Base-by-base conservation (phyloP, 768 basidiomycete species). In the Hemileccinum impolitum region DNA sequence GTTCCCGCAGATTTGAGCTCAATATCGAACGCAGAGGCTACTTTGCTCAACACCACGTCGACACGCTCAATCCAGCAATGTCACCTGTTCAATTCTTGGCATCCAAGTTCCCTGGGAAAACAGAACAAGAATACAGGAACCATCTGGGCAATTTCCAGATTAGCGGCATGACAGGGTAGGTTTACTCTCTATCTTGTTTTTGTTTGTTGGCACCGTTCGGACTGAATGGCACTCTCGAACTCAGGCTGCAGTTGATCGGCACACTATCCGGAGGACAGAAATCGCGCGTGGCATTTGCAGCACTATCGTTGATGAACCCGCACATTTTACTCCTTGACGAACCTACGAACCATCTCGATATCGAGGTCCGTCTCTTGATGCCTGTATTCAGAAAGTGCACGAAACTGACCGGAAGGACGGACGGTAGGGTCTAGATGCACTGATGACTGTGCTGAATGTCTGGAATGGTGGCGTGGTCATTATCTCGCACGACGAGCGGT, bases 121-220 rank as follows among this genome's bases (percentile, higher is more conserved):
- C 80, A 6, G 96, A 98, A 69, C 95, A 97, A 67, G 96, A 97
- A 66, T 98, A 98, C 66, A 80, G 96, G 53, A 68, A 71, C n/a
- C 96, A 98, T 71, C 76, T 99, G 12, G 96, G 95, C 6, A 93
- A 94, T 50, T 96, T 98, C 74, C 94, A 96, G 59, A 95, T 97
- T 60, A 96, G 90, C 52, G 93, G 94, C 37, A 85, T 95, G 82
- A 95, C 94, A 2, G 89, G 90, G 89, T 87, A 43, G 32, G 73
- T 4, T n/a, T 61, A 28, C 49, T 25, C 19, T 28, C 31, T 38
- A n/a, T n/a, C 31, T 47, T 42, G 21, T 19, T 19, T 30, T 45
- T 41, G 6, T 23, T 23, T 23, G 2, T 30, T 30, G 11, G 8
- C 11, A 30, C 28, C 11, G 31, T 35, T 31, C n/a, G 18, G 32